These are phyloP conservation scores for Medicago ruthenica DNA, from an alignment of 306 rosid genomes.

Conservation along the genomic window DNA sequence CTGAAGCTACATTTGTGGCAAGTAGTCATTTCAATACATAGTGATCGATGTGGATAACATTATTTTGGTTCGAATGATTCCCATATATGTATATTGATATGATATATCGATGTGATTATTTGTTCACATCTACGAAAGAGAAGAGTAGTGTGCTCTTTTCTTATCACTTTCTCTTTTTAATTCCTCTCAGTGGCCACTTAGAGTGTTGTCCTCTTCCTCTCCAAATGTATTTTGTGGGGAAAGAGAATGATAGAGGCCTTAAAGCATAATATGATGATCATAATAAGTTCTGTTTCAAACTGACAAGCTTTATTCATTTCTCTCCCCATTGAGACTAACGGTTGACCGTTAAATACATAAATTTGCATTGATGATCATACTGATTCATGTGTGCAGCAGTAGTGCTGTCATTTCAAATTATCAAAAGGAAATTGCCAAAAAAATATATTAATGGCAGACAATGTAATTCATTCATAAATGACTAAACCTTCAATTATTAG, in stretches of 20 bases:
- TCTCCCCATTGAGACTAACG: slow-evolving; percentile 28
- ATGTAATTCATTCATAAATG: slow-evolving; percentile 42
- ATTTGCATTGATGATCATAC: slow-evolving; percentile 40
- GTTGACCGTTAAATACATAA: slow-evolving; percentile 47
- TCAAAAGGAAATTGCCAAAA: slow-evolving; percentile 27
- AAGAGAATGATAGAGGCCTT: slow-evolving; percentile 24
- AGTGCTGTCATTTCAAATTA: slow-evolving; percentile 65
- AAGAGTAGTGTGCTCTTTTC: slow-evolving; percentile 34
- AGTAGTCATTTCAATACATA: slow-evolving; percentile 42
- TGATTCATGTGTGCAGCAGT: slow-evolving; percentile 35
- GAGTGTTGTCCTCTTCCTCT: slow-evolving; percentile 46
- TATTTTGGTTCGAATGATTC: background rate
- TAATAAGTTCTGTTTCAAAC: slow-evolving; percentile 45
- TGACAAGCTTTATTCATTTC: slow-evolving; percentile 44
- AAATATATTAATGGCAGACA: slow-evolving; percentile 49
- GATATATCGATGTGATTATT: slow-evolving; percentile 11
- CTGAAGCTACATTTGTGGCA: slow-evolving; percentile 14
- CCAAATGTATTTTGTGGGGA: slow-evolving; percentile 25
- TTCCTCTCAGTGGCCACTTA: slow-evolving; percentile 19
- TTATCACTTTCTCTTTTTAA: slow-evolving; percentile 34
- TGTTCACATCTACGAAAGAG: slow-evolving; percentile 29
- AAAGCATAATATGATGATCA: slow-evolving; percentile 32
- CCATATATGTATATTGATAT: background rate
- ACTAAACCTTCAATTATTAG: slow-evolving; percentile 33
- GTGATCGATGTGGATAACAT: background rate